Evolutionary conservation across 352 stramenopile genomes (phyloP), one percentile per base, ranked within the genome.

Genomic region (Salisapilia sapeloensis): DNA sequence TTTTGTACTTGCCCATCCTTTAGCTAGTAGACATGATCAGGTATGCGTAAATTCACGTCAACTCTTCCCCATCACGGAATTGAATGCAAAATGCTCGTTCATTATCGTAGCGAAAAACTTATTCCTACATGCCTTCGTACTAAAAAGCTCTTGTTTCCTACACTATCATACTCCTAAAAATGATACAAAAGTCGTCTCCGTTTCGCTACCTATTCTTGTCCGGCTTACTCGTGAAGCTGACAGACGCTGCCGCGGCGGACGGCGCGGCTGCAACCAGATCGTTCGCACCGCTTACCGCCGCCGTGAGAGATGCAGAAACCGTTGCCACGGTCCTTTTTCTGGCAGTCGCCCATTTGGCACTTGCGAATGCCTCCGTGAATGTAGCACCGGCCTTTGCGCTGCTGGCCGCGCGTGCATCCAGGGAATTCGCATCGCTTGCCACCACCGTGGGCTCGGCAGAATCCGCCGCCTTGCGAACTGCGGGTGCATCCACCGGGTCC

Each of bases 251-350:
- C 67, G 27, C 66, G 56, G 19, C 67, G 50, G 26, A 84, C 62
- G 1, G 67, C 57, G 19, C 61, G 50, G 3, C 50, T 44, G 35
- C 69, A 84, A 16, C 49, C 54, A 3, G 46, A 31, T 19, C 48
- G 35, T 24, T 65, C 31, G 37, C 58, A 72, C 14, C 58, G 46
- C 40, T 80, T 80, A 38, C 63, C 63, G 23, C 63, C 63, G 27
- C 63, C 63, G 34, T 80, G 63, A 6, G 63, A 56, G 30, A 80
- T 80, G 47, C 63, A 80, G 24, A 69, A 77, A 19, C 64, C 64
- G 28, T 85, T 85, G 38, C 74, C 76, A 24, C 74, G 64, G 34
- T 89, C 76, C 23, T 87, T 83, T 53, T 92, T 92, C 53, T 87
- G 69, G 38, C 76, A 92, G 6, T 48, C 37, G 14, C 49, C 54